These are phyloP conservation scores for Ustilago loliicola DNA, from an alignment of 1,284 basidiomycete species.

Conservation along the genomic window DNA sequence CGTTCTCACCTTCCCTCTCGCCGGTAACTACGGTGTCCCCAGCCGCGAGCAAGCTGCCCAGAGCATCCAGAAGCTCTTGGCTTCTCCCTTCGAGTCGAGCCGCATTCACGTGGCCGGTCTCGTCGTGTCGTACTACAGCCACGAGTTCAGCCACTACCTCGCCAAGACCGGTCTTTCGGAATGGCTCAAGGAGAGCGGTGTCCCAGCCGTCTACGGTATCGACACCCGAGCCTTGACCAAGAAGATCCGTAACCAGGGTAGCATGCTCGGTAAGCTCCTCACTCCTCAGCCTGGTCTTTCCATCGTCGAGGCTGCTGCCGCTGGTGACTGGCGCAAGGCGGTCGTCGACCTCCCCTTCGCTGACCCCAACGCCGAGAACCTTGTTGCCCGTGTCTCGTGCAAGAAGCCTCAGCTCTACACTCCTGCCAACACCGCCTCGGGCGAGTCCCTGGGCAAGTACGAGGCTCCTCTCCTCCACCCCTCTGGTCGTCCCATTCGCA, in stretches of 20 bases:
- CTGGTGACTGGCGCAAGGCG: conserved; percentile 80
- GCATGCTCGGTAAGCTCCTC: conserved; percentile 78
- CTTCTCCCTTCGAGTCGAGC: conserved; percentile 84
- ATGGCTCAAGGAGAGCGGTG: conserved; percentile 95
- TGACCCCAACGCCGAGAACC: conserved; percentile 90
- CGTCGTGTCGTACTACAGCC: conserved; percentile 89
- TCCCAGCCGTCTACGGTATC: conserved; percentile 95
- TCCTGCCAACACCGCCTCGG: conserved; percentile 68
- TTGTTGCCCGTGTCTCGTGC: conserved; percentile 90
- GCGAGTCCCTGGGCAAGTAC: conserved; percentile 71
- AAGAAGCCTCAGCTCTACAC: conserved; percentile 79
- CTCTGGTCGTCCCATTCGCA: conserved; percentile 81
- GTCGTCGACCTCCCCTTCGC: conserved; percentile 85
- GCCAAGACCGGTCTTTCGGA: conserved; percentile 87
- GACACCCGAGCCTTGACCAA: conserved; percentile 98
- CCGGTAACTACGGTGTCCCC: conserved; percentile 99
- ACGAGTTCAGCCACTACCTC: conserved; percentile 95
- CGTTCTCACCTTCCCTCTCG: conserved; percentile 94
- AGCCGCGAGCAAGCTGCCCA: conserved; percentile 74
- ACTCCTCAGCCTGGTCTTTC: conserved; percentile 61
- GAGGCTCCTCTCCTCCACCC: conserved; percentile 78
- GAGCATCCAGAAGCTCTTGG: conserved; percentile 72
- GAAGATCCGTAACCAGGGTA: conserved; percentile 92
- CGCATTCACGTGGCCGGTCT: conserved; percentile 93
- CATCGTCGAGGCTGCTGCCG: conserved; percentile 43